Evolutionary conservation across 495 filamentous ascomycete genomes (phyloP).

Genomic region (Podospora tetraspora): DNA sequence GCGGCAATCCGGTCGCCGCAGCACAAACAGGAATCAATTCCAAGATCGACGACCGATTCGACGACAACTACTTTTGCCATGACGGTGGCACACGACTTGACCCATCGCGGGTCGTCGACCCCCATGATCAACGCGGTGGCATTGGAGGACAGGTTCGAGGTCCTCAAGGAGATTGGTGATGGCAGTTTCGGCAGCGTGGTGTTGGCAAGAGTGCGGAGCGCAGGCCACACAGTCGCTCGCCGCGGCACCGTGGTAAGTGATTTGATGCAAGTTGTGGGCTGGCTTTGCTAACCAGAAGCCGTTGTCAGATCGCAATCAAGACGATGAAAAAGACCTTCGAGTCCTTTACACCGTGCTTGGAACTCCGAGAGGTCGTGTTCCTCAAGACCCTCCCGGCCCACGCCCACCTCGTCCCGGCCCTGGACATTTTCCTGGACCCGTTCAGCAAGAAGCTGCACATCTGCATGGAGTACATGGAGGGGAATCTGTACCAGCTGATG

Average conservation of each 20-base stretch:
- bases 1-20: not conserved
- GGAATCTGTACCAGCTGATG: constrained; percentile 98
- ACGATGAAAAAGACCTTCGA: constrained; percentile 99
- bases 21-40: not conserved
- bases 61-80: constrained; percentile 41
- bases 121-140: constrained; percentile 40
- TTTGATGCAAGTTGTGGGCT: not conserved
- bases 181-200: constrained; percentile 97
- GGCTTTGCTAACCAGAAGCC: constrained; percentile 14
- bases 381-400: constrained; percentile 81
- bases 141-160: constrained; percentile 86
- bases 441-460: constrained; percentile 95
- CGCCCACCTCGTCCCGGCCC: constrained; percentile 86
- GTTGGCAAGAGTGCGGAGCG: constrained; percentile 81
- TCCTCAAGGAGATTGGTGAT: constrained; percentile 97
- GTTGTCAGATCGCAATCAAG: constrained; percentile 86
- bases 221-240: constrained; percentile 81
- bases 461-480: constrained; percentile 99
- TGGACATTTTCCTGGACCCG: constrained; percentile 98
- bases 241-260: constrained; percentile 82
- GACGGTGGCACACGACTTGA: constrained; percentile 62
- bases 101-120: constrained; percentile 53
- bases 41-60: not conserved
- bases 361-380: constrained; percentile 96
- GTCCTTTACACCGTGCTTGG: constrained; percentile 79